Evolutionary conservation across 306 rosid genomes (phyloP), one percentile per base, ranked within the genome.

Genomic region (Trifolium pratense): DNA sequence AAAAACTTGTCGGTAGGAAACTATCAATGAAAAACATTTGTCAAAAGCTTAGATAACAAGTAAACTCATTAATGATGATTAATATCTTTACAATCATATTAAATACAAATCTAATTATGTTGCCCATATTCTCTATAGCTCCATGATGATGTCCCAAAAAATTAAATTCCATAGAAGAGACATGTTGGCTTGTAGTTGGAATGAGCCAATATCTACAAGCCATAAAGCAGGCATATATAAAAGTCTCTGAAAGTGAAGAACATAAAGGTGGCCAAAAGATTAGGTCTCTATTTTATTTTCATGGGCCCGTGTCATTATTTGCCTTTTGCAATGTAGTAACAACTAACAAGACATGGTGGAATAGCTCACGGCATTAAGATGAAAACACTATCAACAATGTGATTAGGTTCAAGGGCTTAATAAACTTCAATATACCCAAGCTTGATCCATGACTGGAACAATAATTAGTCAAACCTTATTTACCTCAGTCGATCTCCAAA

Each of bases 301-400:
- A 31, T 62, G 69, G 45, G 1, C 70, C 66, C 58, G 39, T 32
- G 61, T 43, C 73, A 81, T 65, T 51, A 36, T 6, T 73, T 68
- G 31, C 29, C 65, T 25, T 71, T 72, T 23, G 57, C 59, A 59
- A 78, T 20, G 66, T 17, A 68, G 60, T 17, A 68, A 77, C 29
- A 71, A 74, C 56, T 32, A 61, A 63, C 29, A 42, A 13, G 39
- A 51, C 48, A 73, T 34, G 15, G 13, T 18, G 63, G 74, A 55
- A 59, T 26, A 49, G 31, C 39, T 68, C 67, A 77, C 20, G 36
- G 32, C 74, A 73, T 31, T 78, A 61, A 72, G 76, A 53, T 36
- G 82, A 80, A 67, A 79, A 66, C 37, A 59, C 13, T 29, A 29
- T 16, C 66, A 29, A 29, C 65, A 40, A 14, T 4, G 15, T 57